Evolutionary conservation across 1,139 yeast genomes (phyloP), one percentile per base, ranked within the genome.

Genomic region (Protomyces arabidopsidicola): DNA sequence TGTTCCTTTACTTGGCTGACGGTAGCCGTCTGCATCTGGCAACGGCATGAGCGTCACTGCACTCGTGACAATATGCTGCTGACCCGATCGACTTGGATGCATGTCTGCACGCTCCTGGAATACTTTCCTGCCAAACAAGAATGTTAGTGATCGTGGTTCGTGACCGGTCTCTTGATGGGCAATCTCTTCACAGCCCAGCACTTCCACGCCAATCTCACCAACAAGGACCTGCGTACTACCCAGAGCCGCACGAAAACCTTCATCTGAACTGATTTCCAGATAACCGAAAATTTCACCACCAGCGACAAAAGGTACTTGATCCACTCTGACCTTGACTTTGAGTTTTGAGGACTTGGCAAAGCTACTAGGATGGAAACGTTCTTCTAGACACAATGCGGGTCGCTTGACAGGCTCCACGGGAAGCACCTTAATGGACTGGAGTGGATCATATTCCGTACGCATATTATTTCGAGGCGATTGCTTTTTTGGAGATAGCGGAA

Each of bases 131-230:
- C 65, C 48, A 16, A 50, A 60, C 9, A 65, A 42, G 45, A 65
- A 65, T 10, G 65, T 62, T 31, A 62, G 52, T 9, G 67, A 65
- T 10, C 64, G 51, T 27, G 67, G 67, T 10, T 50, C 42, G 27
- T 65, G 67, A 24, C 53, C 60, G 14, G 39, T 42, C 27, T 62
- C 60, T 18, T 36, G 22, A 31, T 63, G 64, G 3, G 42, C 38
- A 16, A 54, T 51, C 45, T 65, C 67, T 24, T 65, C 67, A 45
- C 56, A 65, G 3, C 67, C 67, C 5, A 65, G 57, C 16, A 65
- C 51, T 18, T 65, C 67, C 20, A 65, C 64, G 14, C 67, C 67
- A 10, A 65, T 61, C 38, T 65, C 67, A 3, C 67, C 67, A 5
- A 65, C 56, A 8, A 36, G 54, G 16, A 60, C 57, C 35, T 65